A percentile compares a stretch with the other conserved stretches of the same genome.
These are phyloP conservation scores for Echria macrotheca DNA, from an alignment of 495 filamentous ascomycete genomes.

Conservation along the genomic window DNA sequence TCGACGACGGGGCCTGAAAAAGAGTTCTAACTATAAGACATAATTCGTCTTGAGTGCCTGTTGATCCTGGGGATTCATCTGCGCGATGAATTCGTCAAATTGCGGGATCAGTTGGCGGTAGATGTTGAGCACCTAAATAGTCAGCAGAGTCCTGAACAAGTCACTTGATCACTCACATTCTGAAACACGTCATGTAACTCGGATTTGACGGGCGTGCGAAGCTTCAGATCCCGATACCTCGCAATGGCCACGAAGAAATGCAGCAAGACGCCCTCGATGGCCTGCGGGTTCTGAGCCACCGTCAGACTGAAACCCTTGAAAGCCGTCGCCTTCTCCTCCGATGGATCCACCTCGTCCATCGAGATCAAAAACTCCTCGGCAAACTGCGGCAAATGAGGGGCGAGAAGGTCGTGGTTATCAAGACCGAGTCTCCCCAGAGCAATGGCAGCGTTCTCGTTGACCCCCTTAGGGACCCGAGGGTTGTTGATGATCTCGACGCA, in stretches of 20 bases:
- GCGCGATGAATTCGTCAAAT: slow-evolving; percentile 71
- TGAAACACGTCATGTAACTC: slow-evolving; percentile 45
- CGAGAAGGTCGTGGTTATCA: slow-evolving; percentile 68
- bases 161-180: slow-evolving; percentile 26
- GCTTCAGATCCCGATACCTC: slow-evolving; percentile 56
- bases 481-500: slow-evolving; percentile 74
- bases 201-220: slow-evolving; percentile 40
- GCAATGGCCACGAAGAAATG: slow-evolving; percentile 85
- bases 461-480: slow-evolving; percentile 78
- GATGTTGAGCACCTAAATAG: slow-evolving; percentile 62
- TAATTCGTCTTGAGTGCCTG: slow-evolving; percentile 42
- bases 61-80: slow-evolving; percentile 58
- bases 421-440: slow-evolving; percentile 86
- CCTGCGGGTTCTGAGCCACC: slow-evolving; percentile 80
- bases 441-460: slow-evolving; percentile 92
- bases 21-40: slow-evolving; percentile 21
- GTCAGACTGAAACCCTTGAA: slow-evolving; percentile 84
- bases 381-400: slow-evolving; percentile 74
- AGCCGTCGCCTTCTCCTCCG: slow-evolving; percentile 91
- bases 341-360: slow-evolving; percentile 78
- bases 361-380: slow-evolving; percentile 74
- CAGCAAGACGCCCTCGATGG: slow-evolving; percentile 79
- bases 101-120: slow-evolving; percentile 83
- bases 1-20: neutral
- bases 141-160: neutral